Conservation (phyloP, 441 rosid genomes). For the Macaranga tanarius region DNA sequence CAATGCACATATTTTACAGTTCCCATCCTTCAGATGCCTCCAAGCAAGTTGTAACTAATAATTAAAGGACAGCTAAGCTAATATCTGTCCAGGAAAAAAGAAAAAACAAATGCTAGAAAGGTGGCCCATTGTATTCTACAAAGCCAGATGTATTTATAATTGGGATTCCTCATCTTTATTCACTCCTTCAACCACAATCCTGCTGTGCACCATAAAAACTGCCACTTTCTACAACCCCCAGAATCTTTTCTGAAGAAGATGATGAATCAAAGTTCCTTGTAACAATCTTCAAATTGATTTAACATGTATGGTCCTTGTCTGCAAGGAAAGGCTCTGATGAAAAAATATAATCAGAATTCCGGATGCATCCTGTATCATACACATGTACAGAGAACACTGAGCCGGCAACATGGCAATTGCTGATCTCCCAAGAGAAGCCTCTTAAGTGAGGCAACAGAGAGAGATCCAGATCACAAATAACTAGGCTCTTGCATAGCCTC, state of each 20-base stretch:
- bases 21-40: conserved; percentile 22
- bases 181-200: conserved; percentile 29
- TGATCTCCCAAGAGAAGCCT: conserved; percentile 20
- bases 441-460: conserved; percentile 18
- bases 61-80: conserved; percentile 22
- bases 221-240: conserved; percentile 27
- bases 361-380: conserved; percentile 29
- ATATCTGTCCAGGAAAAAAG: conserved; percentile 11
- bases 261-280: conserved; percentile 20
- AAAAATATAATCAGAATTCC: conserved; percentile 26
- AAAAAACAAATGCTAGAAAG: conserved; percentile 11
- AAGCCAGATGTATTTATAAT: conserved; percentile 20
- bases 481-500: conserved; percentile 21
- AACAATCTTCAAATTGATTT: conserved; percentile 25
- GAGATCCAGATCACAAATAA: conserved; percentile 15
- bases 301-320: conserved; percentile 24
- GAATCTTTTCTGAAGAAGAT: conserved; percentile 18
- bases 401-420: conserved; percentile 16
- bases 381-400: conserved; percentile 28
- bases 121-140: conserved; percentile 28
- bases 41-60: conserved; percentile 20
- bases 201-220: conserved; percentile 16
- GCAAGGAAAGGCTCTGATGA: conserved; percentile 25
- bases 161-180: conserved; percentile 26
- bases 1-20: conserved; percentile 12